Conservation (phyloP, 2,329 filamentous ascomycete species). For the Sporothrix brunneoviolacea region DNA sequence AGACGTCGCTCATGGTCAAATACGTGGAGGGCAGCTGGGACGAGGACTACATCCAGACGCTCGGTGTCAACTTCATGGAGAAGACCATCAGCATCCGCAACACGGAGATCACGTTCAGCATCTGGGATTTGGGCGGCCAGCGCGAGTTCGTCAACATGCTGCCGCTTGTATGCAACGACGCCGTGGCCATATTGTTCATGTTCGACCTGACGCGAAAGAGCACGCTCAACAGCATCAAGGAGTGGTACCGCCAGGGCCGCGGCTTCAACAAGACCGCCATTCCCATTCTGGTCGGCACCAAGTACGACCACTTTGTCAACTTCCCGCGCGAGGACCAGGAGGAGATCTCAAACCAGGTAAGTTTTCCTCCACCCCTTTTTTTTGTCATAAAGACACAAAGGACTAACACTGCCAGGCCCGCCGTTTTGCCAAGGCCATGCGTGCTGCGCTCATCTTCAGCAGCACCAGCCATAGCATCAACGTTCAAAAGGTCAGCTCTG, state of each 20-base stretch:
- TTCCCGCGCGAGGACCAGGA: constrained; percentile 96
- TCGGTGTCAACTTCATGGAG: constrained; percentile 99
- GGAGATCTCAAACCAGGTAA: constrained; percentile 92
- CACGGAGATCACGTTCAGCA: constrained; percentile 98
- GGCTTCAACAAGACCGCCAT: constrained; percentile 99
- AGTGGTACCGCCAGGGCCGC: constrained; percentile 96
- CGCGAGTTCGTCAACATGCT: constrained; percentile 99
- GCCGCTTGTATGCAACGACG: constrained; percentile 97
- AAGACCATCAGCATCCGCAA: constrained; percentile 99
- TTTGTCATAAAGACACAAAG: neutral
- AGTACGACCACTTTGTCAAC: constrained; percentile 99
- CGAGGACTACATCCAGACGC: constrained; percentile 97
- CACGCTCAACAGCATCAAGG: constrained; percentile 98
- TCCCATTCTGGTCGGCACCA: constrained; percentile 91
- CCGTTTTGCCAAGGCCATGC: constrained; percentile 96
- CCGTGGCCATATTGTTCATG: constrained; percentile 98
- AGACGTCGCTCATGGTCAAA: constrained; percentile 99
- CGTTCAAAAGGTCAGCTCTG: constrained; percentile 73
- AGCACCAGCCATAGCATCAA: constrained; percentile 99
- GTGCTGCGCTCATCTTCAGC: constrained; percentile 93
- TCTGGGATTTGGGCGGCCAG: constrained; percentile 97
- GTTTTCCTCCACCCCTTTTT: too few species aligned
- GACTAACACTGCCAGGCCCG: constrained; percentile 57
- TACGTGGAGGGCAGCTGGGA: constrained; percentile 99
- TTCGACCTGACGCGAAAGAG: constrained; percentile 97